phyloP scores from a whole-genome alignment of 2,329 filamentous ascomycete species.

The Exophiala sp. region DNA sequence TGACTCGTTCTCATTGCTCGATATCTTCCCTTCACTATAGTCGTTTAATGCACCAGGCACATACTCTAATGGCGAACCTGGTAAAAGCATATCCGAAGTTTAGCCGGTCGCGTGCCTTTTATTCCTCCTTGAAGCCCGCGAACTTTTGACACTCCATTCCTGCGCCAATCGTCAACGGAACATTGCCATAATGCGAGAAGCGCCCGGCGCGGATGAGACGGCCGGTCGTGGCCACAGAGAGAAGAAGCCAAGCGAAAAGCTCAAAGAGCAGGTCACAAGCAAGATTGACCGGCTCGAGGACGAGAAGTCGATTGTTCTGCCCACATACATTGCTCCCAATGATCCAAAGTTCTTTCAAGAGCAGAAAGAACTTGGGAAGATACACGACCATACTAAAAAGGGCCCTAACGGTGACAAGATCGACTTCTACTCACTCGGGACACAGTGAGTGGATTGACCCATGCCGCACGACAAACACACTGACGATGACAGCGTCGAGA shows the following conservation, averaged over 20 bases:
- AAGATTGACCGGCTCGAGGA: slow-evolving; percentile 25
- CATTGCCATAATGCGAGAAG: neutral
- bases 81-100: slow-evolving; percentile 3
- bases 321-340: slow-evolving; percentile 27
- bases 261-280: slow-evolving; percentile 26
- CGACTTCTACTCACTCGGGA: slow-evolving; percentile 28
- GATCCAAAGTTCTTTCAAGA: slow-evolving; percentile 28
- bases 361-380: slow-evolving; percentile 28
- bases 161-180: neutral
- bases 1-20: too few species aligned
- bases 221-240: slow-evolving; percentile 27
- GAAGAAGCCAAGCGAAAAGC: slow-evolving; percentile 28
- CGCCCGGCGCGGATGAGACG: slow-evolving; percentile 23
- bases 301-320: slow-evolving; percentile 22
- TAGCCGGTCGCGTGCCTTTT: neutral
- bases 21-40: too few species aligned
- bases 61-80: too few species aligned
- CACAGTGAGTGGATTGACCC: slow-evolving; percentile 20
- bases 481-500: slow-evolving; percentile 24
- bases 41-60: too few species aligned
- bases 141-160: neutral
- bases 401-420: slow-evolving; percentile 24
- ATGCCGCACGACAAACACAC: neutral
- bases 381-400: slow-evolving; percentile 26
- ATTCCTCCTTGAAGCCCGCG: too few species aligned